Evolutionary conservation across 495 filamentous ascomycete genomes (phyloP).

Genomic region (Aspergillus kassunensis): DNA sequence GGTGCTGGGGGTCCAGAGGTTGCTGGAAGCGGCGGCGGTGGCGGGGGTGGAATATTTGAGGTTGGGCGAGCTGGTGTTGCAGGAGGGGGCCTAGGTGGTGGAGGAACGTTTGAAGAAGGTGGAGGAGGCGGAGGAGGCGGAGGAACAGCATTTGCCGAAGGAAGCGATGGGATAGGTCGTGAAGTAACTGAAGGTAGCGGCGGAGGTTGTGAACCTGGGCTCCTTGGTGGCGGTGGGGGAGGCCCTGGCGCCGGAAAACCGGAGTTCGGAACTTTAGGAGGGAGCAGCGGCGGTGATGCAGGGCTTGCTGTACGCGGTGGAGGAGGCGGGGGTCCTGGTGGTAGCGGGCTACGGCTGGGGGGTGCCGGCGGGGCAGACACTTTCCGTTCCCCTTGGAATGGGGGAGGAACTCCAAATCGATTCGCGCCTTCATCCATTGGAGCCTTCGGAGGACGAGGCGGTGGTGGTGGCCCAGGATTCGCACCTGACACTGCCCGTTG

Average conservation of each 20-base stretch:
- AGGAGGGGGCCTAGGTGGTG: conserved; percentile 40
- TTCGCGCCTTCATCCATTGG: conserved; percentile 65
- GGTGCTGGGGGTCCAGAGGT: conserved; percentile 26
- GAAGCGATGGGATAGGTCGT: conserved; percentile 31
- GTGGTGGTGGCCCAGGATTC: conserved; percentile 72
- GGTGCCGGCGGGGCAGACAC: conserved; percentile 67
- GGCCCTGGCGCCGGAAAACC: conserved; percentile 39
- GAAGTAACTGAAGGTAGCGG: conserved; percentile 42
- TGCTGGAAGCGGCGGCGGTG: conserved; percentile 27
- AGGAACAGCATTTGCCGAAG: conserved; percentile 22
- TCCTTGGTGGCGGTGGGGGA: conserved; percentile 57
- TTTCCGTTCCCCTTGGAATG: conserved; percentile 68
- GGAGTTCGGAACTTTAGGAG: conserved; percentile 62
- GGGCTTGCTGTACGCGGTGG: conserved; percentile 60
- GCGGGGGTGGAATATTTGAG: conserved; percentile 33
- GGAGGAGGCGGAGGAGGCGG: conserved; percentile 43
- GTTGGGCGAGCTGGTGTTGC: conserved; percentile 39
- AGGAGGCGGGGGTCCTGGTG: conserved; percentile 58
- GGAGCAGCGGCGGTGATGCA: conserved; percentile 59
- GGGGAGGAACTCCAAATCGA: conserved; percentile 76
- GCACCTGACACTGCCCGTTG: conserved; percentile 56
- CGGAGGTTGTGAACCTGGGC: conserved; percentile 41
- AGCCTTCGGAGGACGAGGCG: conserved; percentile 82
- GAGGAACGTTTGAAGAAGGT: conserved; percentile 35
- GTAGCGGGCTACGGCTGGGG: conserved; percentile 58